phyloP scores from a whole-genome alignment of 2,329 filamentous ascomycete genomes.

The Sporothrix curviconia region DNA sequence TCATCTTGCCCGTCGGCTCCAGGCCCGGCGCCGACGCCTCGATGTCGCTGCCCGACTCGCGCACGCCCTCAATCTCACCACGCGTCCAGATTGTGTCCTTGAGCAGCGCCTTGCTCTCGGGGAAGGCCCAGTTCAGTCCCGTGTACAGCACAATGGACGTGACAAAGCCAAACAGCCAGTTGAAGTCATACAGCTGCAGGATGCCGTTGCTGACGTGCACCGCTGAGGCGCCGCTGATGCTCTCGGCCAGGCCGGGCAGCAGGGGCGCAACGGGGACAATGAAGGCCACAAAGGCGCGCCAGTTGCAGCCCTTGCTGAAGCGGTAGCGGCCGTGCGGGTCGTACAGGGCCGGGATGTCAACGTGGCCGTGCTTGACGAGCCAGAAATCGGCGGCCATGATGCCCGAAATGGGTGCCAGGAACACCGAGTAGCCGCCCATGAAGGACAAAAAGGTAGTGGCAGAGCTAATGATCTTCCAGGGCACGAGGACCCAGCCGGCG shows the following conservation, averaged over 20 bases:
- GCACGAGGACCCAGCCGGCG: conserved; percentile 54
- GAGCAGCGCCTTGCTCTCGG: conserved; percentile 44
- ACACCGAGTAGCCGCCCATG: conserved; percentile 52
- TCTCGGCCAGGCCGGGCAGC: conserved; percentile 27
- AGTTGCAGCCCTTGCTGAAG: conserved; percentile 25
- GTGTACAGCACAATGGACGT: conserved; percentile 51
- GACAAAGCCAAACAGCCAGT: conserved; percentile 59
- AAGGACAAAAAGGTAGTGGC: conserved; percentile 56
- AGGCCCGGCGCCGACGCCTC: conserved; percentile 14
- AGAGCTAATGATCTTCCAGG: conserved; percentile 58
- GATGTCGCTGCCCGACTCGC: conserved; percentile 18
- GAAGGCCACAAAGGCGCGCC: conserved; percentile 22
- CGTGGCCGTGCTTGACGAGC: conserved; percentile 30
- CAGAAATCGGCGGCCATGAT: conserved; percentile 37
- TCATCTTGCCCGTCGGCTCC: conserved; percentile 4
- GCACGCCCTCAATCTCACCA: conserved; percentile 21
- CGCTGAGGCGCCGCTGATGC: conserved; percentile 16
- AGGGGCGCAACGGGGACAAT: conserved; percentile 25
- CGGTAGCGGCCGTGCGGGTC: conserved; percentile 35
- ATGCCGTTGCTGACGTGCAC: conserved; percentile 34
- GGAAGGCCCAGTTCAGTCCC: conserved; percentile 40
- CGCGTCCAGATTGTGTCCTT: conserved; percentile 33
- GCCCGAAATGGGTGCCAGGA: conserved; percentile 36
- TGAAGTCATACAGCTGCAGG: conserved; percentile 53
- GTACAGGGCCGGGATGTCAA: conserved; percentile 38